Base-by-base conservation (phyloP, 2,329 filamentous ascomycete genomes). In the Trichoderma sp. region DNA sequence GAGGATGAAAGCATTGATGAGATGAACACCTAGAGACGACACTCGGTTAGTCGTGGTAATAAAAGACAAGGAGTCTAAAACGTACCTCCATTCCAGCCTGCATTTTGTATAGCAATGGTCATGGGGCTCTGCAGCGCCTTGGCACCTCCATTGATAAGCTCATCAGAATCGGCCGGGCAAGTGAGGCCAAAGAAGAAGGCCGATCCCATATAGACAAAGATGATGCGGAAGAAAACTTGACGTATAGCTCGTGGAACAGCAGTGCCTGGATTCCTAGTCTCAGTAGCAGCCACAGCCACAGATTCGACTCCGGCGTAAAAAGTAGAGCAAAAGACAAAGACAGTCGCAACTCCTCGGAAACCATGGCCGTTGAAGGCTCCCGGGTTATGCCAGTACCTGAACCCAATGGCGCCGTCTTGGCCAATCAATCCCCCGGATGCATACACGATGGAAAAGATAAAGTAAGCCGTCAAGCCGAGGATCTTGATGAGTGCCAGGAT, bases 1-100 rank as follows among this genome's bases (percentile, higher is more conserved):
- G 62, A 94, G 85, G 74, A 93, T 92, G 75, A 93, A 90, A 49
- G 89, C 90, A 72, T 94, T 94, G 81, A 94, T 91, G 1, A 94
- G 85, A 75, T 94, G 88, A 0, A 91, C 90, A 43, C 79, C 78
- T 80, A 1, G 11, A 60, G 33, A 31, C 5, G 29, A 27, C 4
- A n/a, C 10, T 11, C n/a, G 10, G 31, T 62, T 13, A 68, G 62
- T 31, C 6, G 24, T 4, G 19, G 29, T 24, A 19, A 7, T 6
- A 21, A 49, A n/a, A 0, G 3, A 10, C n/a, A 4, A 19, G 0
- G 14, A 5, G 31, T 1, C 6, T 10, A 4, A 27, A 13, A 73
- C 77, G 16, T 27, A 67, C 90, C 92, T 31, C 87, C 88, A 67
- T 90, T 79, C 87, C 90, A 94, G 1, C 91, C 91, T 1, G 91